Conservation (phyloP, 148 eudicot species). For the Pouteria glomerata region DNA sequence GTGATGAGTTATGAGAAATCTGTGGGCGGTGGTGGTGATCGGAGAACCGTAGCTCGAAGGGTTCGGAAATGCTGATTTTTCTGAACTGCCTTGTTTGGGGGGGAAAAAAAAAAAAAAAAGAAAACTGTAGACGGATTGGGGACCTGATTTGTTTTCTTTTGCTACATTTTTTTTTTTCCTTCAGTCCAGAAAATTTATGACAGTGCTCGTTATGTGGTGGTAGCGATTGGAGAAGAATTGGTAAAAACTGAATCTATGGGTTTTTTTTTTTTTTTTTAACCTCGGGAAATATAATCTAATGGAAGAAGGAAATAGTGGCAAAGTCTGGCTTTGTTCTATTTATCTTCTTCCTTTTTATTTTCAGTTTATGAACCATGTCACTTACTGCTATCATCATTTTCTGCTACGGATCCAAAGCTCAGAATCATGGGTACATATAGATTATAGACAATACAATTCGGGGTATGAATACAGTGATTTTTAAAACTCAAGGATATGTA, state of each 20-base stretch:
- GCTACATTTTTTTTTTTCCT: not conserved
- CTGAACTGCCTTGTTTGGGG: not conserved
- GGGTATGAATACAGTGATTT: too few relatives aligned
- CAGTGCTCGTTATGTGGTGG: not conserved
- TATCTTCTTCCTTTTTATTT: too few relatives aligned
- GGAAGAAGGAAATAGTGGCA: not conserved
- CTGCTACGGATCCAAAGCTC: too few relatives aligned
- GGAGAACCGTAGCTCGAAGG: slow-evolving; percentile 44
- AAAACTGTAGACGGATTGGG: too few relatives aligned
- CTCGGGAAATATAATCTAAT: not conserved
- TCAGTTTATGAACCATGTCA: too few relatives aligned
- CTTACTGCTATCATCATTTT: too few relatives aligned
- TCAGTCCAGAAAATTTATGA: not conserved
- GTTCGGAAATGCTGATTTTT: slow-evolving; percentile 29
- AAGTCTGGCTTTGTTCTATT: not conserved
- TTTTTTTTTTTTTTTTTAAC: not conserved
- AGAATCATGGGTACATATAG: too few relatives aligned
- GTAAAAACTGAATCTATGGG: slow-evolving; percentile 16
- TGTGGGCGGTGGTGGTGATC: slow-evolving; percentile 16
- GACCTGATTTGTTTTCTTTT: not conserved
- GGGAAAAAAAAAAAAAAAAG: too few relatives aligned
- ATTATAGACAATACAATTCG: too few relatives aligned
- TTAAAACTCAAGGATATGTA: too few relatives aligned
- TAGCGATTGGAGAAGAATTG: slow-evolving; percentile 6
- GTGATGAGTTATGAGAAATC: slow-evolving; percentile 34